These are phyloP conservation scores for Skeletonema costatum DNA, from an alignment of 108 stramenopile genomes.

Conservation along the genomic window DNA sequence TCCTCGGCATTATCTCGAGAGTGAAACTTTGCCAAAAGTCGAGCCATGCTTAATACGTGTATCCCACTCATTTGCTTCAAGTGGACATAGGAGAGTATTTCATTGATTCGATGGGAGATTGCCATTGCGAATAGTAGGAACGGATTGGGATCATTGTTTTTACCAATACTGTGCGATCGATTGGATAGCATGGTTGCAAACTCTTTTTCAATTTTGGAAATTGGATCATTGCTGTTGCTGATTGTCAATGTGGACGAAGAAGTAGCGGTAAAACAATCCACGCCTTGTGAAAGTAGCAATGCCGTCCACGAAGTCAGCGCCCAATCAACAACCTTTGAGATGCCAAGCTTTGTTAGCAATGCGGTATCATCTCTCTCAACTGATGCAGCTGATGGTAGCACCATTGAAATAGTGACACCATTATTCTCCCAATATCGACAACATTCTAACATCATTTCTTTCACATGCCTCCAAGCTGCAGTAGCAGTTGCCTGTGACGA, in stretches of 20 bases:
- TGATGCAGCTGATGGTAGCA: neutral
- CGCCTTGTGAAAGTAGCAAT: constrained; percentile 24
- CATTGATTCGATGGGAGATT: constrained; percentile 22
- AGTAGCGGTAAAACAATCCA: constrained; percentile 6
- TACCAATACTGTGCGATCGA: neutral
- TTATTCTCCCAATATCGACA: constrained; percentile 12
- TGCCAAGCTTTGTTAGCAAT: neutral
- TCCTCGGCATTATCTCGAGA: constrained; percentile 10
- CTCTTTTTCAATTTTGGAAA: constrained; percentile 17
- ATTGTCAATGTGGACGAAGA: neutral
- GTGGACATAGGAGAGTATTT: constrained; percentile 12
- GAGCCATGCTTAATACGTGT: constrained; percentile 21
- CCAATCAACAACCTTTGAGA: constrained; percentile 29
- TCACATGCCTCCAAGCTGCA: constrained; percentile 28
- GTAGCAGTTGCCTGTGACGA: constrained; percentile 5
- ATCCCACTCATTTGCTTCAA: constrained; percentile 28
- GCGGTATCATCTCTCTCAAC: neutral
- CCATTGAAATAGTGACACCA: neutral
- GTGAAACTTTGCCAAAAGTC: constrained; percentile 15
- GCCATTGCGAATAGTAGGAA: constrained; percentile 5
- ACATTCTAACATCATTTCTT: constrained; percentile 20
- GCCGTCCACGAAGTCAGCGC: constrained; percentile 40
- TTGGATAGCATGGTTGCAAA: constrained; percentile 24
- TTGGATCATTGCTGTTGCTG: neutral
- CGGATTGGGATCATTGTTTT: neutral